Evolutionary conservation across 1,284 basidiomycete genomes (phyloP).

Genomic region (Cerioporus squamosus): DNA sequence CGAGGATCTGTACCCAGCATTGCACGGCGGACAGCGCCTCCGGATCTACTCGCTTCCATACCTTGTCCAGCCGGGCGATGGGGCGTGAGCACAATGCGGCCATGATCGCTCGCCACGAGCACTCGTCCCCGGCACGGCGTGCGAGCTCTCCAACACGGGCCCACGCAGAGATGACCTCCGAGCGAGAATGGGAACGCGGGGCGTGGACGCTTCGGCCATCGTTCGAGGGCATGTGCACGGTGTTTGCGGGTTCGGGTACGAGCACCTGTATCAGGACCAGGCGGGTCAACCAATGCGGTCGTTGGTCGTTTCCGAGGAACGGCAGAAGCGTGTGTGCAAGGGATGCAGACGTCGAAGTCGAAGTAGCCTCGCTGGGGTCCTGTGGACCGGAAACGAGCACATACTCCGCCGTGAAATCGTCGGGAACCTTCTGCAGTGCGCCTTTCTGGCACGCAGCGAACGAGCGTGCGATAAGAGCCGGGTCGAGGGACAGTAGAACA

Average conservation of each 20-base stretch:
- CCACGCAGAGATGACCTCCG: conserved; percentile 75
- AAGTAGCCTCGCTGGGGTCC: conserved; percentile 12
- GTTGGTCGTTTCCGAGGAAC: conserved; percentile 70
- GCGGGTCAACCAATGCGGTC: conserved; percentile 80
- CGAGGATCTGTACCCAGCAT: conserved; percentile 61
- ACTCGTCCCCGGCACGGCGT: conserved; percentile 69
- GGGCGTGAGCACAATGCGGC: conserved; percentile 72
- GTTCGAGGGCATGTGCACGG: conserved; percentile 9
- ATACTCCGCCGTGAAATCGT: conserved; percentile 52
- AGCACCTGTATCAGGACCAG: conserved; percentile 71
- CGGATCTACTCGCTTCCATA: conserved; percentile 73
- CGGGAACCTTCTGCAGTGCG: conserved; percentile 51
- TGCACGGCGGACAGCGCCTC: conserved; percentile 61
- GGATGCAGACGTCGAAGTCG: not conserved
- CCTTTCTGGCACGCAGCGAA: conserved; percentile 59
- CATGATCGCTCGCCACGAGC: conserved; percentile 74
- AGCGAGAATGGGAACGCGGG: conserved; percentile 67
- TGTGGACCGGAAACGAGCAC: conserved; percentile 40
- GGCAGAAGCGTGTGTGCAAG: conserved; percentile 27
- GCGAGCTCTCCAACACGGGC: conserved; percentile 71
- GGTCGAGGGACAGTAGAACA: conserved; percentile 61
- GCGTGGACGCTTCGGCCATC: conserved; percentile 47
- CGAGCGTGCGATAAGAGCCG: conserved; percentile 60
- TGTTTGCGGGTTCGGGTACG: conserved; percentile 49
- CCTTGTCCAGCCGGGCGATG: conserved; percentile 74